Base-by-base conservation (phyloP, 441 rosid genomes). In the Pelargonium myrrhifolium region DNA sequence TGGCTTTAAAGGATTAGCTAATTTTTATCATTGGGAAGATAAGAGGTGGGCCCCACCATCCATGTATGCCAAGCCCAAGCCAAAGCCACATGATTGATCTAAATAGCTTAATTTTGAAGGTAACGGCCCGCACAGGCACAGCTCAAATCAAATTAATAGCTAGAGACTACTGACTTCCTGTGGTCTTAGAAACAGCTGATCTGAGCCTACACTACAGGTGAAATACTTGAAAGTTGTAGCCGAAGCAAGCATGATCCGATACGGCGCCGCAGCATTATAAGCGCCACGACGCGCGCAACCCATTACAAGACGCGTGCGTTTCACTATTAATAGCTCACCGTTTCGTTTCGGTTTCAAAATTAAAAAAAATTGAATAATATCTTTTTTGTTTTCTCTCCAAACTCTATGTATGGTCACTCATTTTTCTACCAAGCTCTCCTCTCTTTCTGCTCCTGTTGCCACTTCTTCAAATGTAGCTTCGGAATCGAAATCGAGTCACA, bases 281-380 rank as follows among this genome's bases (percentile, higher is more conserved):
- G 22, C 21, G 59, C 22, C 59, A 53, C 22, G 21, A 53, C 17
- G 18, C 59, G 59, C 59, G 59, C 59, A n/a, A 53, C 59, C 59
- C 56, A 14, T 49, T 49, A 14, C 15, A 14, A 14, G 17, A 14
- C 51, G n/a, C 51, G 39, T 35, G 14, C 51, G 15, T 49, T 49
- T 49, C 15, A 6, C 17, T 17, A 49, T 49, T 49, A 14, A 49
- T 49, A 6, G 17, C 56, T n/a, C 56, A n/a, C 56, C 56, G 56
- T 49, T n/a, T 49, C 56, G 39, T 49, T 49, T 49, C 21, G 18
- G 56, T 4, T 49, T 3, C 17, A 49, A 49, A 49, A 49, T 14
- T n/a, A 49, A 14, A 12, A 45, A n/a, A 10, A 12, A 12, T 45
- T 2, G 6, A 45, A n/a, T 45, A 45, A 10, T 45, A 10, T 45